phyloP scores from a whole-genome alignment of 352 stramenopile species.

The Pythium utonaiense region DNA sequence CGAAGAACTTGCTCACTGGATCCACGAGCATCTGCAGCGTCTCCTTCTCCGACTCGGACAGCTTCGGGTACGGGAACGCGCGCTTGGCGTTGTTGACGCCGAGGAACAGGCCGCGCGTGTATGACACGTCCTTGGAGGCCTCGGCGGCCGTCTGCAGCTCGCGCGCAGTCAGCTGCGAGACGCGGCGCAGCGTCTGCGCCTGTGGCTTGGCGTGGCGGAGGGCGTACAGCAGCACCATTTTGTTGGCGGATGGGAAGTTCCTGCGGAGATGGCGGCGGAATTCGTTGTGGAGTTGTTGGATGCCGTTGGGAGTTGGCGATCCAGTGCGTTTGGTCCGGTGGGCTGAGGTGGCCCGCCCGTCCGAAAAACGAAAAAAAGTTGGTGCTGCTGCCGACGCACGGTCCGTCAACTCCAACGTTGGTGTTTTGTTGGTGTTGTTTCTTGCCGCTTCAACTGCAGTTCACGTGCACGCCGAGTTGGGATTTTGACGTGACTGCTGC shows the following conservation, averaged over 20 bases:
- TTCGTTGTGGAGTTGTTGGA: not conserved
- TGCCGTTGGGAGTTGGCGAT: not conserved
- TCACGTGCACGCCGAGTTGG: not conserved
- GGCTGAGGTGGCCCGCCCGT: not conserved
- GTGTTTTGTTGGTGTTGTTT: not conserved
- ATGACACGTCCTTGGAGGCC: constrained; percentile 61
- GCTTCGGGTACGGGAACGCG: constrained; percentile 78
- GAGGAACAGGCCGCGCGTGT: constrained; percentile 79
- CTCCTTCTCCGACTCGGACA: constrained; percentile 65
- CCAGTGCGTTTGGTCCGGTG: not conserved
- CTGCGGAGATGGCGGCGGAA: not conserved
- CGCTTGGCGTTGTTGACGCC: constrained; percentile 77
- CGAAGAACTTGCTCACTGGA: constrained; percentile 78
- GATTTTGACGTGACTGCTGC: not conserved
- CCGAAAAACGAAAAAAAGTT: not conserved
- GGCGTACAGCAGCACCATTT: constrained; percentile 46
- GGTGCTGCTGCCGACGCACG: not conserved
- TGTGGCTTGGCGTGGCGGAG: constrained; percentile 28
- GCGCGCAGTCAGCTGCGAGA: constrained; percentile 21
- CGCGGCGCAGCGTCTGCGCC: constrained; percentile 15
- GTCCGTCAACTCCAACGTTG: constrained; percentile 1
- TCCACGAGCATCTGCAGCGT: constrained; percentile 86
- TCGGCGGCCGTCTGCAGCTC: constrained; percentile 68
- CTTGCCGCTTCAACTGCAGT: not conserved
- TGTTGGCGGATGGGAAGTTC: not conserved